A percentile compares a stretch with the other conserved stretches of the same genome.
phyloP scores from a whole-genome alignment of 257 asterid genomes.

The Scutellaria minor region DNA sequence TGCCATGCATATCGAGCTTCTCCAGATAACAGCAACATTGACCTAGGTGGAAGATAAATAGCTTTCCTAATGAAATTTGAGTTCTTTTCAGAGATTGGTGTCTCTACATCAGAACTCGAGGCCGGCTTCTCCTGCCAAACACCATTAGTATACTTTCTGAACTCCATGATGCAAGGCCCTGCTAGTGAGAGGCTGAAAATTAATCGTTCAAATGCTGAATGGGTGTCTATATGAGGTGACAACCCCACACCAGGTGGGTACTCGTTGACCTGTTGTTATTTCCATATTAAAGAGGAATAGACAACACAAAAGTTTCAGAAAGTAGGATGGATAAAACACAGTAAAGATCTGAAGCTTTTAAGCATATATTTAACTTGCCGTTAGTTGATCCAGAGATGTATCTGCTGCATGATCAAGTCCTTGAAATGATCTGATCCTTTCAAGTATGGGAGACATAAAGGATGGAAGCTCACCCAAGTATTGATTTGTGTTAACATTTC shows the following conservation, averaged over 20 bases:
- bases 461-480: conserved; percentile 88
- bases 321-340: conserved; percentile 1
- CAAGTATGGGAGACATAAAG: conserved; percentile 65
- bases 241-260: conserved; percentile 93
- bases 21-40: conserved; percentile 76
- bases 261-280: conserved; percentile 79
- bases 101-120: conserved; percentile 48
- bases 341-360: conserved; percentile 9
- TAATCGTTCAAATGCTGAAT: conserved; percentile 87
- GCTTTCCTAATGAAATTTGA: conserved; percentile 62
- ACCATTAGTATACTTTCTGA: conserved; percentile 72
- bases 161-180: conserved; percentile 97
- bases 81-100: conserved; percentile 40
- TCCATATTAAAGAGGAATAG: conserved; percentile 19
- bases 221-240: conserved; percentile 97
- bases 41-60: conserved; percentile 91
- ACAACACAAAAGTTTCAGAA: conserved; percentile 9
- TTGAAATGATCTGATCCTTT: conserved; percentile 58
- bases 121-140: conserved; percentile 55
- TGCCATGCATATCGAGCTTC: conserved; percentile 99
- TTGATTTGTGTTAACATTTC: conserved; percentile 78
- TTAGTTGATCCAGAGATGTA: conserved; percentile 71
- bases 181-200: conserved; percentile 96
- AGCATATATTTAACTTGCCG: conserved; percentile 54
- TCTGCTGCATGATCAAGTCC: conserved; percentile 49